Evolutionary conservation across 768 basidiomycete genomes (phyloP).

Genomic region (Mycena alexandri): DNA sequence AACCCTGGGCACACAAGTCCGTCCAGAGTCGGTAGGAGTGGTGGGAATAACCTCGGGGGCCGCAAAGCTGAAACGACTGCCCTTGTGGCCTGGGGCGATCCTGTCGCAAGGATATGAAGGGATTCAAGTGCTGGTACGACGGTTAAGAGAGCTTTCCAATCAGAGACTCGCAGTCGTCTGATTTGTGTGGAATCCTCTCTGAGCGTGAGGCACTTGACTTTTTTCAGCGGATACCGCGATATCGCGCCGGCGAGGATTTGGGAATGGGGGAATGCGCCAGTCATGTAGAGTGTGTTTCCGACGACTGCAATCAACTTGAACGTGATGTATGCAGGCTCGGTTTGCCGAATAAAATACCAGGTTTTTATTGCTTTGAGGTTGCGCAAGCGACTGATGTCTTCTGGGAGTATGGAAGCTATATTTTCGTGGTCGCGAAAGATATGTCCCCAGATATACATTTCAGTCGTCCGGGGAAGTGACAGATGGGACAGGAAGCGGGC

Average conservation of each 20-base stretch:
- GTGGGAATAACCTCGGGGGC: conserved; percentile 13
- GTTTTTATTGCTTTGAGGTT: conserved; percentile 17
- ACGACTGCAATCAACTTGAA: conserved; percentile 17
- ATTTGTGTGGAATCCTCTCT: conserved; percentile 11
- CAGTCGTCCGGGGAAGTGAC: conserved; percentile 25
- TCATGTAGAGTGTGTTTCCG: conserved; percentile 7
- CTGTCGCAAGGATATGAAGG: conserved; percentile 1
- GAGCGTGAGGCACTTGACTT: conserved; percentile 10
- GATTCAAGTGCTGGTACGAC: conserved; percentile 12
- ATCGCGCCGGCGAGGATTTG: conserved; percentile 14
- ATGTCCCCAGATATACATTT: conserved; percentile 40
- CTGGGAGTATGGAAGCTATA: conserved; percentile 14
- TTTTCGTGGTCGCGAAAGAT: conserved; percentile 7
- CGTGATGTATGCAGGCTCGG: background rate
- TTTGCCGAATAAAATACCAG: conserved; percentile 17
- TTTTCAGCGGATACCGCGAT: conserved; percentile 19
- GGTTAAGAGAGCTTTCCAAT: conserved; percentile 12
- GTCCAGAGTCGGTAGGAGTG: conserved; percentile 4
- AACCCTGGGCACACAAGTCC: conserved; percentile 3
- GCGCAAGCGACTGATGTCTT: conserved; percentile 7
- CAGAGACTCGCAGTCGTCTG: conserved; percentile 14
- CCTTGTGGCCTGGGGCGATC: conserved; percentile 9
- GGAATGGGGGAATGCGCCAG: conserved; percentile 9
- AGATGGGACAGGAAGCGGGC: conserved; percentile 39
- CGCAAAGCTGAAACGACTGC: conserved; percentile 24